Base-by-base conservation (phyloP, 768 basidiomycete species). In the Gelatoporia subvermispora region DNA sequence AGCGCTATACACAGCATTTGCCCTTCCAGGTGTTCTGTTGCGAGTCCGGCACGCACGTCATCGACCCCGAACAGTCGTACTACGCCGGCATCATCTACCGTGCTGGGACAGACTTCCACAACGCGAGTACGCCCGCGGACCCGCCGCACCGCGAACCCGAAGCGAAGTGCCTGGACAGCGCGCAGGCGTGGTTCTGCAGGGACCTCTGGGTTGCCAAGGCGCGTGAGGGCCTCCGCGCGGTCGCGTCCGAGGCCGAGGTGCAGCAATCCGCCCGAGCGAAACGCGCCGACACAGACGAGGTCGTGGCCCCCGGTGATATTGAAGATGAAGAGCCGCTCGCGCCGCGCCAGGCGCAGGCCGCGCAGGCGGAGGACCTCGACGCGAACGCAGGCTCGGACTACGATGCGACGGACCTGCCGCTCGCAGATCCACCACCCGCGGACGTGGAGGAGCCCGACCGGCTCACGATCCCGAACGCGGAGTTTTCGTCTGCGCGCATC, bases 11-110 rank as follows among this genome's bases (percentile, higher is more conserved):
- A 1, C 81, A 86, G 50, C 94, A 99, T 60, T 79, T 98, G 1
- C 96, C 96, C 3, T 97, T 99, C 75, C 96, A 99, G 65, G 93
- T 89, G 8, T 98, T 96, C 71, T 99, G 96, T 73, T 99, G 96
- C 68, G 96, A 99, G 72, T 87, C 93, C 0, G 96, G 96, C 4
- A 94, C 93, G 1, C 96, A 98, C 64, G 84, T 99, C 61, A 85
- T 99, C 54, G 96, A 99, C 63, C 96, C 96, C 10, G 78, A 78
- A 28, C 94, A 97, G 65, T 89, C 93, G 0, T 99, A 98, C 73
- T 99, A 99, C 73, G 82, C 82, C 36, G 90, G 89, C 37, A 77
- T 99, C 56, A 61, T 61, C 0, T 99, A 99, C 65, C 87, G 93
- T 41, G 78, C 90, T 2, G 93, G 91, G 3, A 71, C 68, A 8